A percentile compares a stretch with the other conserved stretches of the same genome.
phyloP scores from a whole-genome alignment of 208 protist genomes.

The Kentomonas sorsogonicus region DNA sequence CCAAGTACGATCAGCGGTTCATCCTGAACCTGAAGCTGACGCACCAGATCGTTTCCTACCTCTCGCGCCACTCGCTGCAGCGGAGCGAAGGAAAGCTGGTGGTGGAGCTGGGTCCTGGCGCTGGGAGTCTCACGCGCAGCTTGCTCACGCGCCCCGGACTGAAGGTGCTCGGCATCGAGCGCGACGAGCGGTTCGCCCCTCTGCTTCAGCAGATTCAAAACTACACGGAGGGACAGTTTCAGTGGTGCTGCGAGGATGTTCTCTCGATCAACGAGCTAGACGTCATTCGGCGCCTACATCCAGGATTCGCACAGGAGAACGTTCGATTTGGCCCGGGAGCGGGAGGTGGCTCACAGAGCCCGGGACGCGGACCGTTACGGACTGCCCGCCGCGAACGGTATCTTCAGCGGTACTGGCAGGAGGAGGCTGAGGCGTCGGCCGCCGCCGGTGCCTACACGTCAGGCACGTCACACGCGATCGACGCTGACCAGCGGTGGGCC shows the following conservation, averaged over 20 bases:
- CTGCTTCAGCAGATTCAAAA: conserved; percentile 76
- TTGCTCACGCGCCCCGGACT: conserved; percentile 79
- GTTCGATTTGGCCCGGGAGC: conserved; percentile 17
- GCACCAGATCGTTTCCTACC: conserved; percentile 63
- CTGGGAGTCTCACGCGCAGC: conserved; percentile 77
- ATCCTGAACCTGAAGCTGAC: conserved; percentile 87
- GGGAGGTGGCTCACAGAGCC: not conserved
- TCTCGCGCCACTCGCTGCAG: conserved; percentile 58
- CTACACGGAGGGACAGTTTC: conserved; percentile 80
- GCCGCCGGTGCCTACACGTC: no score
- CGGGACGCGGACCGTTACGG: conserved; percentile 31
- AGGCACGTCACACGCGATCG: not conserved
- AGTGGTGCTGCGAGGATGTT: conserved; percentile 83
- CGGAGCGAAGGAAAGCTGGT: conserved; percentile 79
- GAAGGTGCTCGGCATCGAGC: conserved; percentile 76
- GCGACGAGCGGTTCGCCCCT: conserved; percentile 72
- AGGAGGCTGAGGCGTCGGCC: no score
- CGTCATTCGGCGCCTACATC: conserved; percentile 42
- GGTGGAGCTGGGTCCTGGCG: conserved; percentile 79
- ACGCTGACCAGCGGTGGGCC: conserved; percentile 55
- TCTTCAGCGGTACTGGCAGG: conserved; percentile 35
- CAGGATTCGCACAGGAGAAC: conserved; percentile 53
- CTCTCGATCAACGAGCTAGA: conserved; percentile 72
- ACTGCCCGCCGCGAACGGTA: conserved; percentile 41
- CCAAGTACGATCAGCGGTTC: conserved; percentile 87